Percentiles rank a stretch among this genome's conserved stretches.
Conservation (phyloP, 2,329 filamentous ascomycete species). For the Cladophialophora immunda region DNA sequence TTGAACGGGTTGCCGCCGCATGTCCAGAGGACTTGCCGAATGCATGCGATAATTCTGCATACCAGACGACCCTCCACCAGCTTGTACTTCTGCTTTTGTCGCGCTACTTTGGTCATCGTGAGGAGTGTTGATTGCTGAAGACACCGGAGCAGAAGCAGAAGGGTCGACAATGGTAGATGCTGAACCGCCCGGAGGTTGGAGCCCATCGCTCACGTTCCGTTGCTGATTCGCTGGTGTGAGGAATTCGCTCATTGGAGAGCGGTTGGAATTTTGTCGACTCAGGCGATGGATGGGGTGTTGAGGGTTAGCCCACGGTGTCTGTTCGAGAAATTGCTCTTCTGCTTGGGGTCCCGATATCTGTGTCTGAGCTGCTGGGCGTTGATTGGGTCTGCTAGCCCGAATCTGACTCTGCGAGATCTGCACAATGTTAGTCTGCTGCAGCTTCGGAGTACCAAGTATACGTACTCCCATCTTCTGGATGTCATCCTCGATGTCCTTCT, state of each 20-base stretch:
- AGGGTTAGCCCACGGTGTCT: conserved; percentile 92
- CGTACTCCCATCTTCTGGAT: conserved; percentile 87
- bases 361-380: conserved; percentile 43
- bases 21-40: conserved; percentile 37
- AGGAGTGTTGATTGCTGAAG: conserved; percentile 55
- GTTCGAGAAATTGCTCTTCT: conserved; percentile 85
- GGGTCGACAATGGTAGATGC: conserved; percentile 57
- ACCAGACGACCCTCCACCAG: conserved; percentile 11
- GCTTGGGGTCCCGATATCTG: conserved; percentile 51
- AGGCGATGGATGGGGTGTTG: conserved; percentile 75
- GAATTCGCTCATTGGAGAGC: conserved; percentile 45
- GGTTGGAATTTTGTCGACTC: conserved; percentile 46
- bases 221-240: conserved; percentile 56
- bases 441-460: conserved; percentile 39
- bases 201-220: conserved; percentile 50
- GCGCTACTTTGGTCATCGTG: conserved; percentile 51
- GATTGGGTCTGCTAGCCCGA: conserved; percentile 28
- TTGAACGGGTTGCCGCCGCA: conserved; percentile 33
- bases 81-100: conserved; percentile 41
- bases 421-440: conserved; percentile 20
- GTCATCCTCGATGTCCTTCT: conserved; percentile 82
- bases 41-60: conserved; percentile 33
- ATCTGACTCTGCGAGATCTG: conserved; percentile 34
- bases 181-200: conserved; percentile 53
- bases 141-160: conserved; percentile 52